Base-by-base conservation (phyloP, 2,329 filamentous ascomycete genomes). In the Coniochaeta sp. region DNA sequence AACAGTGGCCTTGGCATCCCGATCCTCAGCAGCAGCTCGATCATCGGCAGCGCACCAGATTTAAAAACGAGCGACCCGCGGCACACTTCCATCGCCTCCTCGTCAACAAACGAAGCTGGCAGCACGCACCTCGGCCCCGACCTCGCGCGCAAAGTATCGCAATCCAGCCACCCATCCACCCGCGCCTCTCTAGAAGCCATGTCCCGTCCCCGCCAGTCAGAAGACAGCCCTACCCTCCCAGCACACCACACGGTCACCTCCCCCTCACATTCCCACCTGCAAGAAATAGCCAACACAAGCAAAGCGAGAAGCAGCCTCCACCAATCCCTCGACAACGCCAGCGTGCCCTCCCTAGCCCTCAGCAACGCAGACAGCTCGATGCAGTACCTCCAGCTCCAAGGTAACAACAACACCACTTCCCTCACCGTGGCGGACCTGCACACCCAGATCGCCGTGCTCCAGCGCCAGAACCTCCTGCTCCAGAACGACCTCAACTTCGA, bases 401-500 rank as follows among this genome's bases (percentile, higher is more conserved):
- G 66, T 24, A 62, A 61, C 20, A 51, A 58, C 4, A 55, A 63
- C 50, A 53, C 60, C 26, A 64, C 56, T 50, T 59, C 63, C 2
- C 63, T 63, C 2, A 56, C 61, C 3, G 61, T 63, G 9, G 62
- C 63, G 47, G 65, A 72, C 50, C 50, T 60, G 48, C 60, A 67
- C 54, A 63, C 69, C 14, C 70, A 76, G 52, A 61, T 77, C 26
- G 70, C 77, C 1, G 80, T 82, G 57, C 70, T 94, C 3, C 83
- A 89, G 57, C 79, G 86, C 38, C 85, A 91, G 59, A 79, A 90
- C n/a, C 78, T 90, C 50, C 71, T 91, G 2, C 68, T 94, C 10
- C 83, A 86, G 42, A 94, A 91, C 55, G 88, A 94, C 59, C 73
- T 94, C 40, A 88, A 87, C 57, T 94, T 92, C 61, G 89, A 94